Base-by-base conservation (phyloP, 306 rosid species). In the Rosa multiflora region DNA sequence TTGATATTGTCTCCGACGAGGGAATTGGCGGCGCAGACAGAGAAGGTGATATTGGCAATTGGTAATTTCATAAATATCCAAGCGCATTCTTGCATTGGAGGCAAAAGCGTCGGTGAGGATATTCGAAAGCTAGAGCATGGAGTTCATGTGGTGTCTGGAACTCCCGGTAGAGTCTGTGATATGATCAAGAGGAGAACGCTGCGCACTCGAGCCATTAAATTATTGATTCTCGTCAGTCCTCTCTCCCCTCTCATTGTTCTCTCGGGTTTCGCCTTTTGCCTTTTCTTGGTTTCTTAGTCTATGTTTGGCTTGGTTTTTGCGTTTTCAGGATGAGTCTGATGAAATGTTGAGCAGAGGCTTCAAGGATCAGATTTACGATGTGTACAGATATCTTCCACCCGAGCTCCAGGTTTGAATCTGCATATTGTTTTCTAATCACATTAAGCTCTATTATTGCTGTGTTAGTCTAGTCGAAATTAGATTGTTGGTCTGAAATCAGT, bases 311-410 rank as follows among this genome's bases (percentile, higher is more conserved):
- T 26, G 59, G 32, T 2, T 76, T 7, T 61, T 3, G 10, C 23
- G 6, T 70, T 81, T 20, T 49, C 90, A 96, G 99, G 99, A 96
- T 64, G 99, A 96, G 81, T 96, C 97, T 64, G 99, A 96, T 88
- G 99, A 96, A 78, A 96, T 96, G 99, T 82, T 96, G 94, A 96
- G 99, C 87, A 88, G 99, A 86, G 99, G 99, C 32, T 96, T 93
- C 86, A 96, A 96, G 87, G 99, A 96, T 85, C 99, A 96, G 83
- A 96, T 96, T 80, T 96, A 96, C 48, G 99, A 96, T 80, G 96
- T 96, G 26, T 96, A 96, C 77, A 89, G 99, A 87, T 93, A 96
- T 85, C 99, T 96, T 61, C 99, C 99, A 35, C 99, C 99, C 15
- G 99, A 93, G 48, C 96, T 96, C 82, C 99, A 96, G 99, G 99